Evolutionary conservation across 1,139 yeast species (phyloP), one percentile per base, ranked within the genome.

Genomic region (Nakaseomyces delphensis): DNA sequence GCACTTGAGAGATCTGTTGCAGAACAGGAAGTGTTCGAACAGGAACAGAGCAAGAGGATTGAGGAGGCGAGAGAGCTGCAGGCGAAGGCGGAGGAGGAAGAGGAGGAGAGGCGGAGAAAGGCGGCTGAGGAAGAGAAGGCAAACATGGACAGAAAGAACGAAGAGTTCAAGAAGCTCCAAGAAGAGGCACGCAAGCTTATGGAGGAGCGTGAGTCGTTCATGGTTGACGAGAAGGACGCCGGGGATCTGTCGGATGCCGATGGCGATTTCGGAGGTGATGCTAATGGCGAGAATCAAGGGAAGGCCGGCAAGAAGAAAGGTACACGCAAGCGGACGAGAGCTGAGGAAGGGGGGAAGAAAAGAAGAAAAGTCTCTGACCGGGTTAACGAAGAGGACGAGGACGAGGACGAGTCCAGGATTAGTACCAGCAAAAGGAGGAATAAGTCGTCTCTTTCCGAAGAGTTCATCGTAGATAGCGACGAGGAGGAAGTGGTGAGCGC

Each of bases 1-100:
- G 82, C 89, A 57, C 71, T 91, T 48, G 83, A 75, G 51, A 74
- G 80, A 45, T 78, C 82, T 24, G 67, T 83, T 42, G 77, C 72
- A 21, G 93, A 84, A 52, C 96, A 94, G 52, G 71, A 72, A 50
- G 81, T 74, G 44, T 80, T 73, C 59, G 87, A 85, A 48, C 62
- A 64, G 25, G 72, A 74, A 45, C 70, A 77, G 43, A 74, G 73
- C 45, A 69, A 70, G 38, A 83, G 77, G 63, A 69, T 91, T 42
- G 80, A 74, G 45, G 85, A 78, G 48, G 97, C 96, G 21, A 56
- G 57, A 38, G 56, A 53, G 40, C 40, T 51, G 20, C 41, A 52
- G 35, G 63, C 59, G 41, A 57, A 55, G 30, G 74, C 76, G 62
- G 76, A 72, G 56, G 52, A 72, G 36, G 77, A 85, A 55, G 81